Conservation (phyloP, 1,139 yeast genomes). For the Hyphopichia fennica region DNA sequence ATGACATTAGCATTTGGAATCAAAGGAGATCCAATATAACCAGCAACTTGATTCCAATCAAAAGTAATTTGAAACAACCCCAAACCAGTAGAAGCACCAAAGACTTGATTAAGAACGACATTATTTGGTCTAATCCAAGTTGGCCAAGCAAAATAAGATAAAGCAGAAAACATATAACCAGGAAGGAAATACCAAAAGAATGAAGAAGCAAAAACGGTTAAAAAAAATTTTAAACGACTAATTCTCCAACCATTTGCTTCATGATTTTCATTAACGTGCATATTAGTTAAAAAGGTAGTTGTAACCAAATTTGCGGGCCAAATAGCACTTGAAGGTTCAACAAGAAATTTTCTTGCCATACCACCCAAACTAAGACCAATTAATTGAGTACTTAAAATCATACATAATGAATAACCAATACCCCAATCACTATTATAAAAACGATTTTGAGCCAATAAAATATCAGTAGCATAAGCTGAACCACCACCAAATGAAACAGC, state of each 20-base stretch:
- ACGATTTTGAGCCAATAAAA: slow-evolving; percentile 53
- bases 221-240: slow-evolving; percentile 36
- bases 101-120: slow-evolving; percentile 58
- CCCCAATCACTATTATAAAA: slow-evolving; percentile 47
- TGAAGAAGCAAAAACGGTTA: slow-evolving; percentile 23
- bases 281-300: slow-evolving; percentile 52
- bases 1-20: slow-evolving; percentile 65
- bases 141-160: slow-evolving; percentile 37
- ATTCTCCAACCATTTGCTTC: slow-evolving; percentile 45
- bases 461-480: slow-evolving; percentile 62
- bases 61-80: slow-evolving; percentile 59
- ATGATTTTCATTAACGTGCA: slow-evolving; percentile 62
- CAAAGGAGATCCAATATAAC: slow-evolving; percentile 63
- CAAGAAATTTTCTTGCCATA: slow-evolving; percentile 52
- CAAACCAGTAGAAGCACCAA: slow-evolving; percentile 59
- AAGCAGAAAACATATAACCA: slow-evolving; percentile 37
- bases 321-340: slow-evolving; percentile 61
- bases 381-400: slow-evolving; percentile 57
- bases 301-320: slow-evolving; percentile 64
- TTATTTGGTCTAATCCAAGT: slow-evolving; percentile 44
- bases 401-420: slow-evolving; percentile 44
- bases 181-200: slow-evolving; percentile 47
- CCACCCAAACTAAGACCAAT: slow-evolving; percentile 71
- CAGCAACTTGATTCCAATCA: slow-evolving; percentile 42
- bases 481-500: slow-evolving; percentile 52